phyloP scores from a whole-genome alignment of 73 alveolate genomes.

The Paramecium primaurelia region DNA sequence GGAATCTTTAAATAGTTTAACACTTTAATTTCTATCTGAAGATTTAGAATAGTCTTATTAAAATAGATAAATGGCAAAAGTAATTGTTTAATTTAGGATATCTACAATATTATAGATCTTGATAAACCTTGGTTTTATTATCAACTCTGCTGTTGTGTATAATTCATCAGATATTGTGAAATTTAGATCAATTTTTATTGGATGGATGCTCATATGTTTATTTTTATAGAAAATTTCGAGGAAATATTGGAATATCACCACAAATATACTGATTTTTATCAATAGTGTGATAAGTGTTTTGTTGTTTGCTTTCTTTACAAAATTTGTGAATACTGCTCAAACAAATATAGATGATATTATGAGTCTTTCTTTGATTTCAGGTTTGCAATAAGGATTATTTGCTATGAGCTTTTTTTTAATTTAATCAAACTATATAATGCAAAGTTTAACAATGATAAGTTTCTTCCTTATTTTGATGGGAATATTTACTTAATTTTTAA shows the following conservation, averaged over 20 bases:
- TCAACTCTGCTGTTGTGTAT: background rate
- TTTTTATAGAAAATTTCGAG: background rate
- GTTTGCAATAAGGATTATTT: constrained; percentile 29
- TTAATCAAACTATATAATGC: background rate
- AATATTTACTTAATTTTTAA: background rate
- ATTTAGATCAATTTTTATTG: background rate
- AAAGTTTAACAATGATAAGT: background rate
- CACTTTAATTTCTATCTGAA: background rate
- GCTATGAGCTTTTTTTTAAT: constrained; percentile 13
- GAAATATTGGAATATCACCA: background rate
- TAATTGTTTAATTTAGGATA: constrained; percentile 6
- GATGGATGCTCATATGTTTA: background rate
- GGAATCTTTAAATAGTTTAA: background rate
- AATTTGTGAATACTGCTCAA: background rate
- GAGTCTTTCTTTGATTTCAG: background rate
- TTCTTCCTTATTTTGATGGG: background rate
- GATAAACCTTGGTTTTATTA: background rate
- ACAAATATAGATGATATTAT: background rate
- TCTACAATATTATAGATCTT: background rate
- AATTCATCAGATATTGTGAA: background rate
- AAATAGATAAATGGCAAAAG: background rate
- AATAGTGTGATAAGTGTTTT: background rate
- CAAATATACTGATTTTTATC: background rate
- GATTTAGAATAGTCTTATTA: background rate
- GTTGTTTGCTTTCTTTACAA: background rate